Evolutionary conservation across 2,329 filamentous ascomycete species (phyloP).

Genomic region (Monilinia fructicola): DNA sequence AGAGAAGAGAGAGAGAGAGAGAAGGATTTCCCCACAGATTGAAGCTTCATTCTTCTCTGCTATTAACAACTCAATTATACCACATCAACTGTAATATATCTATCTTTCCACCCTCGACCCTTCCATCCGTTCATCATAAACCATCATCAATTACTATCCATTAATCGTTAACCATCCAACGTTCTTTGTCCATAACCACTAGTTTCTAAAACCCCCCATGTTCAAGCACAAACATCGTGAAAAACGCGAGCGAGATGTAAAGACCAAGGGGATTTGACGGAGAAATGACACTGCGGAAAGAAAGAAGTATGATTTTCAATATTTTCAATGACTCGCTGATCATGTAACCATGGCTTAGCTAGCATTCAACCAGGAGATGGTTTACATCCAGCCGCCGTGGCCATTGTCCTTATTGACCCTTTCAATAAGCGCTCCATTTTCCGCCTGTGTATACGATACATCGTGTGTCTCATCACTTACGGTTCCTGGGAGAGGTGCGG

Average conservation of each 20-base stretch:
- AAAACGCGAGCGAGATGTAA: background rate
- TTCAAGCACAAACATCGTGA: background rate
- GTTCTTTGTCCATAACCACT: too few relatives aligned
- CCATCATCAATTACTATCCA: background rate
- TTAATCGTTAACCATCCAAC: background rate
- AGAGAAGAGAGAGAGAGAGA: background rate
- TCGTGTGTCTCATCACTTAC: background rate
- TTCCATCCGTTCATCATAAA: constrained; percentile 39
- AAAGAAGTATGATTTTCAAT: background rate
- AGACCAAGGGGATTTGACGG: too few relatives aligned
- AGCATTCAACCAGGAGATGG: background rate
- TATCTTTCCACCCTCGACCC: background rate
- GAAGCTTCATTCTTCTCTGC: background rate
- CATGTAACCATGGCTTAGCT: background rate
- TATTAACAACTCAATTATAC: background rate
- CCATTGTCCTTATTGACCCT: background rate
- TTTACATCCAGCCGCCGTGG: background rate
- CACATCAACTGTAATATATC: background rate
- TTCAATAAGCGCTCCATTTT: background rate
- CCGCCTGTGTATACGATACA: background rate
- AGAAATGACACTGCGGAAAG: background rate
- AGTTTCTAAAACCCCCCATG: too few relatives aligned
- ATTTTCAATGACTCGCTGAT: background rate
- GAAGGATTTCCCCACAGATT: background rate
- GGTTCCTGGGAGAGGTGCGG: background rate